These are phyloP conservation scores for Neurospora pannonica DNA, from an alignment of 495 filamentous ascomycete genomes.

Conservation along the genomic window DNA sequence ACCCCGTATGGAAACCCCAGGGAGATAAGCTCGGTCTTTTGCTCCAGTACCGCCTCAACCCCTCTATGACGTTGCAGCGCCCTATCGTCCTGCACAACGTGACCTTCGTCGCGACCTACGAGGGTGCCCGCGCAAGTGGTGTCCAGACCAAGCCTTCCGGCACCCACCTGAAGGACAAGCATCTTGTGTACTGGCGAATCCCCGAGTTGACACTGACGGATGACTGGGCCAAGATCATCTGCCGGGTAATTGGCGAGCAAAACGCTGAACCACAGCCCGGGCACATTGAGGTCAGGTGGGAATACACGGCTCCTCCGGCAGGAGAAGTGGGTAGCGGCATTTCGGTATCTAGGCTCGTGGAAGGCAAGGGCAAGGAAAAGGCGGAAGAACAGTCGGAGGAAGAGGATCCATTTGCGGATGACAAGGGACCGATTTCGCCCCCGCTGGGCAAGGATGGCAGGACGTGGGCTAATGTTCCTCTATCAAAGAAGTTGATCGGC, in stretches of 20 bases:
- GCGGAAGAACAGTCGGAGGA: conserved; percentile 31
- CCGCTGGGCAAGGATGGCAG: conserved; percentile 31
- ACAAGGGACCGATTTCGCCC: conserved; percentile 16
- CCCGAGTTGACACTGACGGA: conserved; percentile 65
- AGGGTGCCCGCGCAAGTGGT: conserved; percentile 51
- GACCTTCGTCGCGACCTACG: conserved; percentile 69
- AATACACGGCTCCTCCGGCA: conserved; percentile 40
- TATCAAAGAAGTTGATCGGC: conserved; percentile 62
- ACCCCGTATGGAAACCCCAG: conserved; percentile 75
- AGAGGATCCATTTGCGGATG: conserved; percentile 35
- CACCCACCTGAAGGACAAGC: conserved; percentile 76
- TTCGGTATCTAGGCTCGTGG: conserved; percentile 43
- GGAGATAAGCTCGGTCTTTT: conserved; percentile 73
- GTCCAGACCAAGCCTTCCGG: conserved; percentile 69
- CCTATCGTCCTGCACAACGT: conserved; percentile 69
- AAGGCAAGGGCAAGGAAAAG: conserved; percentile 34
- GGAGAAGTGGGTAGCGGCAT: conserved; percentile 47
- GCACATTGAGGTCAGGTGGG: conserved; percentile 73
- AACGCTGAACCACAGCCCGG: conserved; percentile 67
- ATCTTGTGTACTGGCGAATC: conserved; percentile 81
- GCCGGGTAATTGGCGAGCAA: conserved; percentile 63
- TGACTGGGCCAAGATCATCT: conserved; percentile 59
- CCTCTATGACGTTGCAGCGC: conserved; percentile 42
- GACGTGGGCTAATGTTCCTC: conserved; percentile 65
- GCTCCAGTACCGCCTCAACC: conserved; percentile 79